These are phyloP conservation scores for Adansonia madagascariensis DNA, from an alignment of 441 rosid species.

Conservation along the genomic window DNA sequence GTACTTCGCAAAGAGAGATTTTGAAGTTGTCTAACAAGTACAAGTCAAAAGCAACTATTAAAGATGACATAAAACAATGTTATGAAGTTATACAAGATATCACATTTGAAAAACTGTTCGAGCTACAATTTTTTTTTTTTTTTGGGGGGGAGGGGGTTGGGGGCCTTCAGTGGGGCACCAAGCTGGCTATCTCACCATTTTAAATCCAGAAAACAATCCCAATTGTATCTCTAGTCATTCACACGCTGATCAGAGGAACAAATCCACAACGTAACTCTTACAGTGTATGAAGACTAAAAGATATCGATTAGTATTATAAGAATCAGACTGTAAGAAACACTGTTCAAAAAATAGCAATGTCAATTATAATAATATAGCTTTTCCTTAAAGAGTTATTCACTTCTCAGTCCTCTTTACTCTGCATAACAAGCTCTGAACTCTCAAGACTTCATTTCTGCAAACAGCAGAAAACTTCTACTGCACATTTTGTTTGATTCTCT, in stretches of 20 bases:
- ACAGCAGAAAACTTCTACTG: not conserved
- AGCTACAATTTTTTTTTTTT: not conserved
- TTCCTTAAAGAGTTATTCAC: not conserved
- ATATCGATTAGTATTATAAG: not conserved
- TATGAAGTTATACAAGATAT: not conserved
- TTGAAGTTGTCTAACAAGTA: not conserved
- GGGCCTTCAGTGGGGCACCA: not conserved
- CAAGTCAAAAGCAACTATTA: not conserved
- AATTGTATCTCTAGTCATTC: not conserved
- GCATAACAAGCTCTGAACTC: not conserved
- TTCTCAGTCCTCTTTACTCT: not conserved
- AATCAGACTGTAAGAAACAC: not conserved
- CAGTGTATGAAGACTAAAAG: not conserved
- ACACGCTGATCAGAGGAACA: not conserved
- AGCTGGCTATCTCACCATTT: not conserved
- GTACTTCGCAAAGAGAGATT: not conserved
- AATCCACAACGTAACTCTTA: not conserved
- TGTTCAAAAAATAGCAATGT: not conserved
- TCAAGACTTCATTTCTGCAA: not conserved
- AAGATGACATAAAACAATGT: not conserved
- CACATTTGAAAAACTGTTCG: not conserved
- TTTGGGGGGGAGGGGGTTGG: not conserved
- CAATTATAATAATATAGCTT: constrained; percentile 1
- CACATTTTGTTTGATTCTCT: not conserved
- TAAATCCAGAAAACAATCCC: not conserved